Evolutionary conservation across 1,284 basidiomycete genomes (phyloP), one percentile per base, ranked within the genome.

Genomic region (Sanghuangporus weigelae): DNA sequence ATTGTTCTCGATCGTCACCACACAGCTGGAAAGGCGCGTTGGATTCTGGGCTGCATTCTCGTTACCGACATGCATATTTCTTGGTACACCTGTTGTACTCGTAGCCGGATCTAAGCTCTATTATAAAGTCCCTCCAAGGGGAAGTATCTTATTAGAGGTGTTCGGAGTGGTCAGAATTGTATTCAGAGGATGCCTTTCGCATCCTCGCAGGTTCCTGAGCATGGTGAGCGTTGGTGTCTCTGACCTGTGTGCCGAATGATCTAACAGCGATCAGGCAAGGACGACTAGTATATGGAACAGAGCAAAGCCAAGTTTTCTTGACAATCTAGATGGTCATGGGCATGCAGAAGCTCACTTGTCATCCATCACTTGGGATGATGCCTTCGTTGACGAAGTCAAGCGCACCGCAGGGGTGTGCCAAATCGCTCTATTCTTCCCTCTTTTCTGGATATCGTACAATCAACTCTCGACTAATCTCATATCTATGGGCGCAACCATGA

Each of bases 401-500:
- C 79, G 85, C 68, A 86, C 84, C 1, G 69, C 84, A 70, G 82
- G 82, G 67, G 87, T 87, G n/a, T 89, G 87, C 76, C 74, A 77
- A 58, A 84, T 89, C 53, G 87, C 89, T 75, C 68, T 81, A 54
- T 85, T 83, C 74, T 82, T 80, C 74, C 81, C 82, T 36, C 72
- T 81, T 72, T 84, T 75, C 74, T 84, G 83, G 82, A 75, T 84
- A 8, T 77, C 78, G 62, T 83, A 83, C 73, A 81, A 77, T 48
- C 80, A 83, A 64, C 79, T 81, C 60, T 78, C 79, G 60, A 82
- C 81, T 67, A 87, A 86, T 71, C 75, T 87, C 44, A 79, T 80
- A n/a, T 80, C 79, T 12, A 74, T 80, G 60, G 77, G 79, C 55
- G 78, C 79, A 63, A 74, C 71, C 16, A 83, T 83, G 81, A 74